These are phyloP conservation scores for Cucumis cinereus DNA, from an alignment of 306 rosid species.

Conservation along the genomic window DNA sequence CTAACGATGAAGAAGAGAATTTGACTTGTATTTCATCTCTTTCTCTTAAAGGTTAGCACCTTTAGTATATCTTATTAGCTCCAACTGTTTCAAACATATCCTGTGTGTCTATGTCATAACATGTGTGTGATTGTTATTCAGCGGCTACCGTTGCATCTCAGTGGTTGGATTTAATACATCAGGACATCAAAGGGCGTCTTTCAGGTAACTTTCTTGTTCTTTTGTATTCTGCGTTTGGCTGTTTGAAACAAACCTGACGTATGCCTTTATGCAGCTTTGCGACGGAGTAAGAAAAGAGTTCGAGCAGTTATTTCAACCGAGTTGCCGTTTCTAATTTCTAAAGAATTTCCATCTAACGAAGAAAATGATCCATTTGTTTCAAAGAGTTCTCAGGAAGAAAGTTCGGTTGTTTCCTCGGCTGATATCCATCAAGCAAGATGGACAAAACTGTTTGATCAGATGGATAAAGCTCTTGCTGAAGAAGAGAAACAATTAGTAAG, in stretches of 20 bases:
- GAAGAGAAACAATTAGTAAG: slow-evolving; percentile 95
- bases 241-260: background rate
- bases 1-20: slow-evolving; percentile 53
- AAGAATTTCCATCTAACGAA: slow-evolving; percentile 49
- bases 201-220: slow-evolving; percentile 32
- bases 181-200: slow-evolving; percentile 87
- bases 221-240: background rate
- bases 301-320: slow-evolving; percentile 66
- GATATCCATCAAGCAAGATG: slow-evolving; percentile 79
- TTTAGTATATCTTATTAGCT: background rate
- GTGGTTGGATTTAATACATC: slow-evolving; percentile 84
- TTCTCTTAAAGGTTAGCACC: slow-evolving; percentile 55
- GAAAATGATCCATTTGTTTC: slow-evolving; percentile 27
- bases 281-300: slow-evolving; percentile 77
- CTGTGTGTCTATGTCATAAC: background rate
- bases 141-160: slow-evolving; percentile 96
- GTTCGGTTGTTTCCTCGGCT: slow-evolving; percentile 28
- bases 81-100: background rate
- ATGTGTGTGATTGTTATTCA: slow-evolving; percentile 26
- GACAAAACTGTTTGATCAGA: slow-evolving; percentile 61
- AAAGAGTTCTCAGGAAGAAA: slow-evolving; percentile 17
- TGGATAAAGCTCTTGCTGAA: slow-evolving; percentile 79
- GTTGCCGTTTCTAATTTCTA: slow-evolving; percentile 63
- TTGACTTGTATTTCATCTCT: slow-evolving; percentile 44
- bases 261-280: slow-evolving; percentile 43